Conservation (phyloP, 1,284 basidiomycete species). For the Fistulinella staudtii region DNA sequence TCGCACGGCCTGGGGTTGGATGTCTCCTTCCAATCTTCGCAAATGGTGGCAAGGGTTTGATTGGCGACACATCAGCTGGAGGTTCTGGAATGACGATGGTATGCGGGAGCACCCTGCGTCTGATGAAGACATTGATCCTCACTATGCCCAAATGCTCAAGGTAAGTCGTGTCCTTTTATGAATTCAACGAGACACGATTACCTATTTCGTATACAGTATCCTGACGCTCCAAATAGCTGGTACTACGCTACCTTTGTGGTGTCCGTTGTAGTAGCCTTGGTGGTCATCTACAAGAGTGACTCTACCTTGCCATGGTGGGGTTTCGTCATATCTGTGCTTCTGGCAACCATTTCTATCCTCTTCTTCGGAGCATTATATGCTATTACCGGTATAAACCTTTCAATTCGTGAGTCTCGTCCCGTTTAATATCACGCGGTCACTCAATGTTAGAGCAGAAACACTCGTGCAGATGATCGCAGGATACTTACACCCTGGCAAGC, state of each 20-base stretch:
- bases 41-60: constrained; percentile 24
- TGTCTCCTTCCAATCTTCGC: constrained; percentile 22
- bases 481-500: constrained; percentile 57
- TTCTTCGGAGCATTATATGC: constrained; percentile 49
- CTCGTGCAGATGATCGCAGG: constrained; percentile 58
- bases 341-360: constrained; percentile 41
- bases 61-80: constrained; percentile 37
- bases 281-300: constrained; percentile 46
- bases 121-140: constrained; percentile 43
- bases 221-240: constrained; percentile 47
- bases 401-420: constrained; percentile 43
- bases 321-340: constrained; percentile 33
- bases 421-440: no score
- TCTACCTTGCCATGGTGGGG: constrained; percentile 54
- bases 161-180: constrained; percentile 19
- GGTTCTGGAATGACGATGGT: constrained; percentile 44
- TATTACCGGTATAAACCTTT: constrained; percentile 49
- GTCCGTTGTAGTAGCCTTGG: constrained; percentile 40
- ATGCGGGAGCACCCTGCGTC: constrained; percentile 27
- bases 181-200: not conserved
- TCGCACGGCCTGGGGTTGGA: constrained; percentile 42
- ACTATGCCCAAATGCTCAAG: constrained; percentile 54
- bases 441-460: constrained; percentile 11
- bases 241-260: constrained; percentile 38
- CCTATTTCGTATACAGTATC: constrained; percentile 34